Base-by-base conservation (phyloP, 495 filamentous ascomycete genomes). In the Penicillium verhagenii region DNA sequence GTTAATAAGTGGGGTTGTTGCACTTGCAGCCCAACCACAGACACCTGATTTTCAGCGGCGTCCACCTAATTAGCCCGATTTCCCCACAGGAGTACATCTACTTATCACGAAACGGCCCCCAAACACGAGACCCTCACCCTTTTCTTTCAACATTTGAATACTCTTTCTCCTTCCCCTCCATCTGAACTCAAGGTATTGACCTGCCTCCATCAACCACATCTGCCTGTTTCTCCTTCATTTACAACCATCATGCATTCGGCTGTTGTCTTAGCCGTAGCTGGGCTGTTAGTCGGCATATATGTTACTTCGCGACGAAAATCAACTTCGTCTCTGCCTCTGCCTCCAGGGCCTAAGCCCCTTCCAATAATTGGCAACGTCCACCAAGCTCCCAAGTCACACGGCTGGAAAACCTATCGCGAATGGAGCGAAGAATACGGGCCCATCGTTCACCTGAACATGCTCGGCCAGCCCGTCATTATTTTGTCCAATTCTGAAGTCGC, bases 341-440 rank as follows among this genome's bases (percentile, higher is more conserved):
- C 82, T 13, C 82, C 82, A 1, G 82, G 83, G 31, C 83, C 83
- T 5, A 70, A 64, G 37, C 77, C 80, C 33, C 63, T 81, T 3
- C 80, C 78, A 0, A 70, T 86, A 49, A 63, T 85, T 16, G 83
- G 83, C 35, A 85, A 85, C 72, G 71, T 78, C 21, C 72, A 75
- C 61, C 74, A 80, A 60, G 60, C 82, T 19, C 75, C 80, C 31
- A 72, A 71, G 29, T 66, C 63, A 28, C 76, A 81, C 47, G 80
- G 80, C 19, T 89, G 85, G 85, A 62, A 81, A 16, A 79, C 81
- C 63, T 85, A 87, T 66, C 66, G 67, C 14, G 47, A 68, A 57
- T 77, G 73, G 75, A 69, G 65, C 46, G 65, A 72, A 50, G 52
- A 64, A 25, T 75, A 78, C 53, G 76, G 76, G 14, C 74, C 73